Conservation (phyloP, 2,329 filamentous ascomycete species). For the Colletotrichum cordylinicola region DNA sequence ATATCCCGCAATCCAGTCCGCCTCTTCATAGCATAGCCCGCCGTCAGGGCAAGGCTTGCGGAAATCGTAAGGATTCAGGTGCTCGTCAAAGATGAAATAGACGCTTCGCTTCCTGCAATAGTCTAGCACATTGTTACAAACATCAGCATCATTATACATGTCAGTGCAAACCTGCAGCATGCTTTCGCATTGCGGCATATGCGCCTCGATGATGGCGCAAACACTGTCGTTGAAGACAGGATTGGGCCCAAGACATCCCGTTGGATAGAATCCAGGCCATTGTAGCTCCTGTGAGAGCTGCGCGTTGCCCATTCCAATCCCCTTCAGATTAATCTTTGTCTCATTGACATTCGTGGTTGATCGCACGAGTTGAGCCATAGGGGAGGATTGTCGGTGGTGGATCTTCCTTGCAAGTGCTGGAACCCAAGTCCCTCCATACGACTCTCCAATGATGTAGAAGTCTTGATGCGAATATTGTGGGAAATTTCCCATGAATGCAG, state of each 20-base stretch:
- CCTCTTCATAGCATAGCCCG: neutral
- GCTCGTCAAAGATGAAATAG: neutral
- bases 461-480: neutral
- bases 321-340: neutral
- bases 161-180: neutral
- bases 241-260: neutral
- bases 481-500: neutral
- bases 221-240: neutral
- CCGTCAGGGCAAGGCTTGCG: neutral
- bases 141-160: neutral
- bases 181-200: neutral
- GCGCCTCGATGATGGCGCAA: neutral
- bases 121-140: neutral
- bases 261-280: neutral
- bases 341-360: neutral
- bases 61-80: neutral
- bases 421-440: neutral
- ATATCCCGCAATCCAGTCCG: neutral
- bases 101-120: neutral
- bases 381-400: neutral
- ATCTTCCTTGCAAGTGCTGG: neutral
- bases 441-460: conserved; percentile 4
- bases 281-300: neutral
- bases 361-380: neutral
- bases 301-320: neutral